phyloP scores from a whole-genome alignment of 805 yeast species.

The Cyberlindnera maritima region DNA sequence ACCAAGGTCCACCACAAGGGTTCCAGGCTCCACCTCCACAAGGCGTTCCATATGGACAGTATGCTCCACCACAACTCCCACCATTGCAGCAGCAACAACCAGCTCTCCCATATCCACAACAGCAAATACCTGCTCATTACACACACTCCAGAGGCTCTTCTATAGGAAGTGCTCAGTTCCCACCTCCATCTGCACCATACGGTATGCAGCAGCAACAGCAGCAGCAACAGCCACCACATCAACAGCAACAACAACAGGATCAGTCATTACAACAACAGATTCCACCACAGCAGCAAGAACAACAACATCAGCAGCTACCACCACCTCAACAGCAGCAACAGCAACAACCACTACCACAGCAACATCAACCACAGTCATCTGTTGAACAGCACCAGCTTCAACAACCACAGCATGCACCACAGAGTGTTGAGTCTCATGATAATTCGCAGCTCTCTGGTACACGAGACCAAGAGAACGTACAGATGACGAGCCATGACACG shows the following conservation, averaged over 20 bases:
- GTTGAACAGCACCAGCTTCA: background rate
- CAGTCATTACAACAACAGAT: constrained; percentile 1
- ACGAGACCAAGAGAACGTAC: constrained; percentile 5
- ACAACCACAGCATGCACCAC: constrained; percentile 1
- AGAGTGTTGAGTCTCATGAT: background rate
- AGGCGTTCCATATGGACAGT: constrained; percentile 2
- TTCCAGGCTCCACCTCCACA: constrained; percentile 1
- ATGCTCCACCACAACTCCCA: constrained; percentile 14
- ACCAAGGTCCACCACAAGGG: background rate
- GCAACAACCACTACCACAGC: constrained; percentile 1
- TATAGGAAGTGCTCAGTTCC: constrained; percentile 13
- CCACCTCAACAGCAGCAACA: constrained; percentile 1
- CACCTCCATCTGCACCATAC: constrained; percentile 12
- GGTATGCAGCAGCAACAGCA: constrained; percentile 5
- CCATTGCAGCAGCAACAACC: constrained; percentile 13
- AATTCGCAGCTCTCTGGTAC: background rate
- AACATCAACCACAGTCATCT: constrained; percentile 1
- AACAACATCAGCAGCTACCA: constrained; percentile 1
- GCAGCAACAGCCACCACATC: background rate
- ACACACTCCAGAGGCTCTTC: constrained; percentile 18
- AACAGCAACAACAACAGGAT: constrained; percentile 4
- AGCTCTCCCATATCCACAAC: constrained; percentile 11
- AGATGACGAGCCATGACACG: constrained; percentile 19
- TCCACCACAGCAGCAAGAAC: constrained; percentile 1
- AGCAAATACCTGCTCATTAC: constrained; percentile 4